phyloP scores from a whole-genome alignment of 805 yeast species.

The Nakazawaea wickerhamii region DNA sequence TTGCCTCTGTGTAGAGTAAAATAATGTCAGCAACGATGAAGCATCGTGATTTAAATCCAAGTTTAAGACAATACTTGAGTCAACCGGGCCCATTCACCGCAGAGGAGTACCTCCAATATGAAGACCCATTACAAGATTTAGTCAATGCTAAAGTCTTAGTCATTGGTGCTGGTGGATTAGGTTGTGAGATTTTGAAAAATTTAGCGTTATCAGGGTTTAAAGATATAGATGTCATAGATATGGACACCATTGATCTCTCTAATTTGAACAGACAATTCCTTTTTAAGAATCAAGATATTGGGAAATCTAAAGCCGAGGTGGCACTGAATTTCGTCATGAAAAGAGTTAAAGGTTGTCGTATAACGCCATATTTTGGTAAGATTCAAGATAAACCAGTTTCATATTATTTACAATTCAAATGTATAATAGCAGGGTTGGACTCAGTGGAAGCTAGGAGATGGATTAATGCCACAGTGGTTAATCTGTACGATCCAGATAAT shows the following conservation, averaged over 20 bases:
- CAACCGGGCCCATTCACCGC: conserved; percentile 7
- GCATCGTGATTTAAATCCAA: background rate
- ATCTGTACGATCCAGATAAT: conserved; percentile 50
- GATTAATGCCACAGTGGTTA: conserved; percentile 69
- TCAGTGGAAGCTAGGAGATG: conserved; percentile 86
- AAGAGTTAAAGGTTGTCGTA: conserved; percentile 36
- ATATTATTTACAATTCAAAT: conserved; percentile 62
- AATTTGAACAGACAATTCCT: conserved; percentile 74
- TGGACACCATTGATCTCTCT: conserved; percentile 78
- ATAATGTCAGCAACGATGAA: background rate
- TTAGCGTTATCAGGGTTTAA: conserved; percentile 65
- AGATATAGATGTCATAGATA: conserved; percentile 64
- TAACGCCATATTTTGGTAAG: conserved; percentile 57
- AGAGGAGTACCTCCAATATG: conserved; percentile 6
- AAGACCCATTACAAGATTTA: conserved; percentile 15
- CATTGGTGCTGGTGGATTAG: conserved; percentile 81
- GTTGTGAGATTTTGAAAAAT: conserved; percentile 75
- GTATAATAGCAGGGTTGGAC: conserved; percentile 85
- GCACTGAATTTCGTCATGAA: conserved; percentile 54
- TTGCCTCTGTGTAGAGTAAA: background rate
- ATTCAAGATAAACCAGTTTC: conserved; percentile 58
- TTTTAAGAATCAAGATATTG: conserved; percentile 57
- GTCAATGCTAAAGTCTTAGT: conserved; percentile 30
- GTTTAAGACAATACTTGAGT: conserved; percentile 7
- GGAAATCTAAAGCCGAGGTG: conserved; percentile 57